Conservation (phyloP, 306 rosid genomes). For the Castanospermum australe region DNA sequence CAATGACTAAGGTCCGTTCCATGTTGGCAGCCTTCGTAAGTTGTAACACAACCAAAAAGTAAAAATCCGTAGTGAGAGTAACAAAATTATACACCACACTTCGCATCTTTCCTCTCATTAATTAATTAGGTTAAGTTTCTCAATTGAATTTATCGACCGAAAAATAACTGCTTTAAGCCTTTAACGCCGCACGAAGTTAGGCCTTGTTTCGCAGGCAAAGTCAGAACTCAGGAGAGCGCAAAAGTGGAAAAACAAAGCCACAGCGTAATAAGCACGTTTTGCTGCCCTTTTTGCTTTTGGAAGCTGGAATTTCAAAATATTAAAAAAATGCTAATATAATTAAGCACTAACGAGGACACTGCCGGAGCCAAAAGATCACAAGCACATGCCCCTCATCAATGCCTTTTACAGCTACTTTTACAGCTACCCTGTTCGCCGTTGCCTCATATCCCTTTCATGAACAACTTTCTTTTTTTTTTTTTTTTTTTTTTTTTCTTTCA, state of each 20-base stretch:
- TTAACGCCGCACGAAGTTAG: neutral
- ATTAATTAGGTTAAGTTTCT: no score
- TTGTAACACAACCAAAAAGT: no score
- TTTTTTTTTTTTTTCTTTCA: neutral
- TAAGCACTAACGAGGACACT: neutral
- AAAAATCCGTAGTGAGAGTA: no score
- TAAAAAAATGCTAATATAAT: neutral
- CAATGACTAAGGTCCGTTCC: no score
- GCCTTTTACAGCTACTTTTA: constrained; percentile 35
- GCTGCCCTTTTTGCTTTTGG: neutral
- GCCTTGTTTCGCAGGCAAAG: constrained; percentile 21
- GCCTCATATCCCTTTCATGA: constrained; percentile 40
- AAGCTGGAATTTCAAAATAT: neutral
- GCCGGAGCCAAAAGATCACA: neutral
- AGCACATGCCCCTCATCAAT: constrained; percentile 53
- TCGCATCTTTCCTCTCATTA: no score
- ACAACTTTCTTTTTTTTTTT: neutral
- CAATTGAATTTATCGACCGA: no score
- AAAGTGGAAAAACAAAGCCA: neutral
- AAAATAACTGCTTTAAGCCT: neutral
- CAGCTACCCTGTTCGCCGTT: constrained; percentile 20
- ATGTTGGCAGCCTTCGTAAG: no score
- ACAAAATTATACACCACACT: no score
- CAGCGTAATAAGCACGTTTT: constrained; percentile 6
- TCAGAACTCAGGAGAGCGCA: neutral